A percentile compares a stretch with the other conserved stretches of the same genome.
phyloP scores from a whole-genome alignment of 768 basidiomycete species.

The Daedaleopsis nitida region DNA sequence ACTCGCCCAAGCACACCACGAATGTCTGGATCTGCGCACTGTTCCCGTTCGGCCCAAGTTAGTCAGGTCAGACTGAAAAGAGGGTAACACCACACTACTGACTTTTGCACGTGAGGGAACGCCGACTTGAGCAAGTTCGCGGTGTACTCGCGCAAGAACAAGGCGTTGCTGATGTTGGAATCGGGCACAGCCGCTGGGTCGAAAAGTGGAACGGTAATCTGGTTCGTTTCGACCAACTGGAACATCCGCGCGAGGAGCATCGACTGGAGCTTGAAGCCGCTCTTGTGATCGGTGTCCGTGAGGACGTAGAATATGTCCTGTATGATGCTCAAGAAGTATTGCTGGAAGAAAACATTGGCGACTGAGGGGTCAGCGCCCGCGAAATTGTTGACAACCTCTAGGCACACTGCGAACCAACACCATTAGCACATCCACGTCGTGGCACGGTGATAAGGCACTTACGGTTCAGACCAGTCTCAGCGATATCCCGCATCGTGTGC shows the following conservation, averaged over 20 bases:
- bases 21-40: slow-evolving; percentile 78
- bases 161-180: slow-evolving; percentile 71
- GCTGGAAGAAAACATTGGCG: slow-evolving; percentile 93
- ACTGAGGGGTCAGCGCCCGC: slow-evolving; percentile 76
- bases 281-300: slow-evolving; percentile 98
- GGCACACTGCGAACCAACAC: slow-evolving; percentile 58
- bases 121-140: slow-evolving; percentile 84
- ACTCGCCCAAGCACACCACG: slow-evolving; percentile 65
- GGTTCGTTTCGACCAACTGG: slow-evolving; percentile 83
- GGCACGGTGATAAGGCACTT: slow-evolving; percentile 29
- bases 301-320: slow-evolving; percentile 98
- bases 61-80: too few species aligned
- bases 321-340: slow-evolving; percentile 89
- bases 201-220: slow-evolving; percentile 81
- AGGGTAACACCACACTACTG: slow-evolving; percentile 31
- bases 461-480: slow-evolving; percentile 86
- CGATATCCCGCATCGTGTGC: slow-evolving; percentile 98
- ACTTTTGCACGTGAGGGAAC: slow-evolving; percentile 92
- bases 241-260: slow-evolving; percentile 92
- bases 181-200: slow-evolving; percentile 75
- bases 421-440: slow-evolving; percentile 2
- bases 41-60: slow-evolving; percentile 7
- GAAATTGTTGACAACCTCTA: slow-evolving; percentile 96
- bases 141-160: slow-evolving; percentile 84
- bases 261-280: slow-evolving; percentile 95